Percentiles rank a stretch among this genome's conserved stretches.
These are phyloP conservation scores for Rhododendron ovatum DNA, from an alignment of 148 eudicot species.

Conservation along the genomic window DNA sequence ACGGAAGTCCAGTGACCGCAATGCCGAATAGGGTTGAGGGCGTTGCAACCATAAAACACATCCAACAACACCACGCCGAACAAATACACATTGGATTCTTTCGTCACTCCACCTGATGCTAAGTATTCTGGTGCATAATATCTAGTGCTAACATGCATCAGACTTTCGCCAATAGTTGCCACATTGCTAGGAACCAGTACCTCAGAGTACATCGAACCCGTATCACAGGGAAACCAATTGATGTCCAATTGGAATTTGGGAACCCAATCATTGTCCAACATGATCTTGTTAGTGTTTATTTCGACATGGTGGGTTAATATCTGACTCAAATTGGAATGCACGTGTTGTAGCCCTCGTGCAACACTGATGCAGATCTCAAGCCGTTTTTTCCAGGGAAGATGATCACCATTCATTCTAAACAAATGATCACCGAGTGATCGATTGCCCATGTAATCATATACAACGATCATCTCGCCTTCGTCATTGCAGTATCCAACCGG, in stretches of 20 bases:
- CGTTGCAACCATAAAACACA: background rate
- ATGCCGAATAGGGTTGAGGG: background rate
- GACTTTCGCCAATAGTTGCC: background rate
- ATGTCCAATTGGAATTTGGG: background rate
- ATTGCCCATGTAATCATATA: background rate
- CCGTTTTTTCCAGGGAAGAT: constrained; percentile 18
- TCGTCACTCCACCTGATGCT: background rate
- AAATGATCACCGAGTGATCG: constrained; percentile 3
- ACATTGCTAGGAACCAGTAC: background rate
- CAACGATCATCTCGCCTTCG: background rate
- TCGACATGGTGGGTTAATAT: constrained; percentile 1
- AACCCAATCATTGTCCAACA: constrained; percentile 17
- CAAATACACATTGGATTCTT: constrained; percentile 16
- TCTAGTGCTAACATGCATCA: no score
- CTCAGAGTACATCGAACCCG: background rate
- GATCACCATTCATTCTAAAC: background rate
- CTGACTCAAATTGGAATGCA: background rate
- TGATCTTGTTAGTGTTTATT: background rate
- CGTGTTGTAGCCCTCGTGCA: constrained; percentile 14
- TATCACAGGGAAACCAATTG: background rate
- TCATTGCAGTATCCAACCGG: constrained; percentile 2
- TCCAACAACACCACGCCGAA: background rate
- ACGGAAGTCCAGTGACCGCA: background rate
- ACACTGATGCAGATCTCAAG: constrained; percentile 11
- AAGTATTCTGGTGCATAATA: constrained; percentile 13